Conservation (phyloP, 192 early-diverging fungal species). For the Coemansia sp. region DNA sequence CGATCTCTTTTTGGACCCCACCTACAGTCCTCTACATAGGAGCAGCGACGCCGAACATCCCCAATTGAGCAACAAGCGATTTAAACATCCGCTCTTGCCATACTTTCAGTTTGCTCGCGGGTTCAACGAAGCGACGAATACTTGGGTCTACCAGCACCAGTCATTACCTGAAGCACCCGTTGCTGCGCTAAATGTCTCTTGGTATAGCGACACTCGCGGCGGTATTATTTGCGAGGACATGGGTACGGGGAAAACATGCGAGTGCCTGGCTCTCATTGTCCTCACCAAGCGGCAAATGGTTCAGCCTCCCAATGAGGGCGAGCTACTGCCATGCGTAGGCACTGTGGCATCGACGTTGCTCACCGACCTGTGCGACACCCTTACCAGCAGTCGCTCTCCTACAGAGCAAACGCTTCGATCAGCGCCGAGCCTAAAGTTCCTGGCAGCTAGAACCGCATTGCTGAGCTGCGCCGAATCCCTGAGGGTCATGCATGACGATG, state of each 20-base stretch:
- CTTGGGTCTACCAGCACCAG: constrained; percentile 26
- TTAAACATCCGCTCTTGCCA: constrained; percentile 31
- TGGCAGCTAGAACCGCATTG: constrained; percentile 52
- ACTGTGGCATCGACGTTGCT: constrained; percentile 29
- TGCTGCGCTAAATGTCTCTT: constrained; percentile 28
- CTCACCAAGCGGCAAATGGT: constrained; percentile 61
- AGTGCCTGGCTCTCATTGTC: constrained; percentile 65
- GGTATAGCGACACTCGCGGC: constrained; percentile 49
- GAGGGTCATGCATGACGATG: constrained; percentile 42
- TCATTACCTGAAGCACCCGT: constrained; percentile 31
- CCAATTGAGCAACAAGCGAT: neutral
- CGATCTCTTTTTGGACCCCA: constrained; percentile 55
- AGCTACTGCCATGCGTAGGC: constrained; percentile 37
- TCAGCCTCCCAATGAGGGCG: constrained; percentile 34
- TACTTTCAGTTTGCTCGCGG: constrained; percentile 44
- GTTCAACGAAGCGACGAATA: constrained; percentile 27
- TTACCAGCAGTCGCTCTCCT: neutral
- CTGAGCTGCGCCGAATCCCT: constrained; percentile 52
- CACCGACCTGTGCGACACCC: constrained; percentile 12
- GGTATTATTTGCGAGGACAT: constrained; percentile 88
- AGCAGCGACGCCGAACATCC: constrained; percentile 10
- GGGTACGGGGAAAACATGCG: constrained; percentile 83
- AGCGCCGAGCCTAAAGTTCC: constrained; percentile 37
- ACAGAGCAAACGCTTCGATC: neutral
- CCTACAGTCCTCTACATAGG: constrained; percentile 32